Conservation (phyloP, 108 stramenopile species). For the Nannochloropsis gaditana region DNA sequence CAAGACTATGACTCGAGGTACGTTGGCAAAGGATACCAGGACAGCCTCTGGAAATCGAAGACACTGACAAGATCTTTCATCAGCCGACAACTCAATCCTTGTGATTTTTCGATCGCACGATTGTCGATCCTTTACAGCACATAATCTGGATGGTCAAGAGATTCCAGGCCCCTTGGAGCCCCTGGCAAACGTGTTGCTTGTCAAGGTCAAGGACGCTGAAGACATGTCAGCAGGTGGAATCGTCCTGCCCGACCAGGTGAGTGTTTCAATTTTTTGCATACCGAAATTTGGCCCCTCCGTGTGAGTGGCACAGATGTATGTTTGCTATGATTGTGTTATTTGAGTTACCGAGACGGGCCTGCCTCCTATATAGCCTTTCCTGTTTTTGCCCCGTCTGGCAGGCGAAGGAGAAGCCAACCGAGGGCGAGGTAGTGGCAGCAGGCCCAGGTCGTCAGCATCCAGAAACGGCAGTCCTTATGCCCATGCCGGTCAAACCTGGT, state of each 20-base stretch:
- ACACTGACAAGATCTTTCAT: too few species aligned
- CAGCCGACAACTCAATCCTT: too few species aligned
- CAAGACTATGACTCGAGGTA: background rate
- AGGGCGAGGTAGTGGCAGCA: conserved; percentile 76
- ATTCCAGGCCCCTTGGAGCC: conserved; percentile 79
- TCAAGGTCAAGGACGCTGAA: conserved; percentile 70
- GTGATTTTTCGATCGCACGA: background rate
- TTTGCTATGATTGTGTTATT: too few species aligned
- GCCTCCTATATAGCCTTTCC: background rate
- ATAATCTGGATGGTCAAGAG: conserved; percentile 70
- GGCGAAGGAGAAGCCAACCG: conserved; percentile 77
- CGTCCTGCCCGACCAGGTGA: conserved; percentile 61
- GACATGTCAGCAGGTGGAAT: conserved; percentile 82
- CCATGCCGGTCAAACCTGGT: conserved; percentile 36
- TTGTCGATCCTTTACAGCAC: background rate
- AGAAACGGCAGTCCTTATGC: conserved; percentile 40
- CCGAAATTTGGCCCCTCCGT: too few species aligned
- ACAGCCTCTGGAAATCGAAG: background rate
- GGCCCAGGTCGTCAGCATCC: conserved; percentile 65
- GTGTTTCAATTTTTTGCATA: background rate
- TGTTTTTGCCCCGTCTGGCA: background rate
- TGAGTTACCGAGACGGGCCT: background rate
- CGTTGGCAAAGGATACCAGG: background rate
- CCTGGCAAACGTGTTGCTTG: conserved; percentile 71
- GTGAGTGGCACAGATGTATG: too few species aligned